phyloP scores from a whole-genome alignment of 106 monocot species.

The Narthecium ossifragum region DNA sequence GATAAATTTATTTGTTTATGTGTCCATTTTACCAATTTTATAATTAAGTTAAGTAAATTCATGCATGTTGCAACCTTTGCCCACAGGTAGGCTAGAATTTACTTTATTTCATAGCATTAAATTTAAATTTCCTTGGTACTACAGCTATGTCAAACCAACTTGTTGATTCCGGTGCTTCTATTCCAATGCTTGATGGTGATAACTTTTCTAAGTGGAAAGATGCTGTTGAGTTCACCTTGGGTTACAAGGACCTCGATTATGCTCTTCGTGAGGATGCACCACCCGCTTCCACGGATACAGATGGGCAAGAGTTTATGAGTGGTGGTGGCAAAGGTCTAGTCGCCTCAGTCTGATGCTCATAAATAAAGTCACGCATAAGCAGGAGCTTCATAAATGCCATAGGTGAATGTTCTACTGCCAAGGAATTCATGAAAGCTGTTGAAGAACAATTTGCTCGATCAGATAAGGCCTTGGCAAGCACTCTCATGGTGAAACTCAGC shows the following conservation, averaged over 20 bases:
- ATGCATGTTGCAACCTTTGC: too few relatives aligned
- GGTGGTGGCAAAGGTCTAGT: constrained; percentile 15
- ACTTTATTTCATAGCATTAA: too few relatives aligned
- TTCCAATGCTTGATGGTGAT: too few relatives aligned
- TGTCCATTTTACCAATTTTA: too few relatives aligned
- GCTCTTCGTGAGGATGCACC: not conserved
- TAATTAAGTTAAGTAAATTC: too few relatives aligned
- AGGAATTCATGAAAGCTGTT: not conserved
- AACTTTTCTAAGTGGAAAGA: not conserved
- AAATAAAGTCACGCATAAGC: not conserved
- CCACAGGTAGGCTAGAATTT: too few relatives aligned
- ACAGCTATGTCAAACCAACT: too few relatives aligned
- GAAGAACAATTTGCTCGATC: constrained; percentile 8
- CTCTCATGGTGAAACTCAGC: constrained; percentile 1
- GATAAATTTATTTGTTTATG: too few relatives aligned
- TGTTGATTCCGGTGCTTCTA: too few relatives aligned
- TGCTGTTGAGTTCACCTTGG: not conserved
- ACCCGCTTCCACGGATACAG: not conserved
- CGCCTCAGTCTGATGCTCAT: constrained; percentile 7
- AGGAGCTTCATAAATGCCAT: constrained; percentile 7
- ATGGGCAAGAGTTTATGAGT: not conserved
- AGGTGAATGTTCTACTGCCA: not conserved
- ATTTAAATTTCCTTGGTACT: too few relatives aligned
- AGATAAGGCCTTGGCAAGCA: constrained; percentile 5
- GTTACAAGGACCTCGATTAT: not conserved